Base-by-base conservation (phyloP, 2,329 filamentous ascomycete species). In the Aspergillus sp. region DNA sequence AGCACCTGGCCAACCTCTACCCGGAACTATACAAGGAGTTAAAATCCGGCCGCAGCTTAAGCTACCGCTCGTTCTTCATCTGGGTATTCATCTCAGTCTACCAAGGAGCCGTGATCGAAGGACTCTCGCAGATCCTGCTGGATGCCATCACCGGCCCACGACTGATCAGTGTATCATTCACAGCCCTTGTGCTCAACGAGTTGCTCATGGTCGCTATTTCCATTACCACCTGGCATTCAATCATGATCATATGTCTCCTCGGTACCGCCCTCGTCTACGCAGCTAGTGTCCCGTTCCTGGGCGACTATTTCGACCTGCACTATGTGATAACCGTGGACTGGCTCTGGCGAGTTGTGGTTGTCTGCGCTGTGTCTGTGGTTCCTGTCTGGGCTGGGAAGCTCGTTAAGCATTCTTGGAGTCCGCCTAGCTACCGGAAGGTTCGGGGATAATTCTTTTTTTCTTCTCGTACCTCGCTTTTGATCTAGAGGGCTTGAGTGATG, bases 11-110 rank as follows among this genome's bases (percentile, higher is more conserved):
- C 17, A 96, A 93, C 57, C 78, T 98, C 4, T 98, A 98, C 65
- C 94, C 93, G 0, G 93, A 98, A 62, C 80, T 98, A 2, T 98
- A 98, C 78, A 95, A 95, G 64, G 94, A 98, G 66, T 77, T 98
- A n/a, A 96, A 91, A 0, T 81, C 83, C 0, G 91, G 91, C 7
- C 84, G 87, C 12, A 90, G 86, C 4, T 78, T 98, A 15, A 90
- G 85, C 45, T 97, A 97, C 70, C 83, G 86, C 47, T 95, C 90
- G 9, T 98, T 98, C 73, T 95, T 96, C 73, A 83, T 91, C 53
- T 98, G 94, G 94, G 89, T 97, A 5, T 77, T 90, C 13, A 89
- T 98, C 9, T 94, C 88, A 33, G 82, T 98, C 56, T 98, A 98
- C 70, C 93, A 98, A 68, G 93, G 93, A 44, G 81, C 87, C 54